These are phyloP conservation scores for Cladosporium sp. DNA, from an alignment of 2,329 filamentous ascomycete genomes.

Conservation along the genomic window DNA sequence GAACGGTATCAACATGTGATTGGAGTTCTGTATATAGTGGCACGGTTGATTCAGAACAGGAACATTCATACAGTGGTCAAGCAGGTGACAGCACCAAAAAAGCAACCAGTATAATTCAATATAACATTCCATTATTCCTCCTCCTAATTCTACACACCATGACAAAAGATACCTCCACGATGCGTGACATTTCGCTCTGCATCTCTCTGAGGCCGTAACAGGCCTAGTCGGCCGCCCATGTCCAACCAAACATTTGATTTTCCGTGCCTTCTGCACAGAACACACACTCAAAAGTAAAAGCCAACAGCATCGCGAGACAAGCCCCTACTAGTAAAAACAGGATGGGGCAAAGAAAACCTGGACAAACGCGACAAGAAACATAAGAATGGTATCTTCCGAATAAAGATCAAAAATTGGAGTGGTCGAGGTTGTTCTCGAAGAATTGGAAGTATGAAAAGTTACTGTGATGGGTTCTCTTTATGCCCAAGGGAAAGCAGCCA, in stretches of 20 bases:
- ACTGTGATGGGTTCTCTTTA: conserved; percentile 4
- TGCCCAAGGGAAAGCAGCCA: conserved; percentile 30
- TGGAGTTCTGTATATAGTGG: background rate
- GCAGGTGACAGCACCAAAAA: background rate
- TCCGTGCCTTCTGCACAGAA: background rate
- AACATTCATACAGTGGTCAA: background rate
- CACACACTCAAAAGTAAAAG: background rate
- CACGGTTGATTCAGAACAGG: background rate
- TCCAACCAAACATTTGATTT: background rate
- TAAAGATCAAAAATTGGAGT: conserved; percentile 14
- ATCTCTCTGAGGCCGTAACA: background rate
- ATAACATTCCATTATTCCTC: conserved; percentile 3
- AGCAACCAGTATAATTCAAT: background rate
- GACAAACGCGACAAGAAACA: conserved; percentile 2
- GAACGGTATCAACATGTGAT: background rate
- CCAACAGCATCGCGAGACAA: background rate
- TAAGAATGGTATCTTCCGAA: conserved; percentile 25
- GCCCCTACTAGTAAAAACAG: background rate
- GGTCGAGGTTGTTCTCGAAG: conserved; percentile 3
- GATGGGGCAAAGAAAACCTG: background rate
- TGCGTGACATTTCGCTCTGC: background rate
- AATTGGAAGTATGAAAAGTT: background rate
- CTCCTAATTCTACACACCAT: background rate
- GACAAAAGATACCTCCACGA: background rate
- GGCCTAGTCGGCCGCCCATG: background rate